These are phyloP conservation scores for Leccinum truebloodii DNA, from an alignment of 768 basidiomycete species.

Conservation along the genomic window DNA sequence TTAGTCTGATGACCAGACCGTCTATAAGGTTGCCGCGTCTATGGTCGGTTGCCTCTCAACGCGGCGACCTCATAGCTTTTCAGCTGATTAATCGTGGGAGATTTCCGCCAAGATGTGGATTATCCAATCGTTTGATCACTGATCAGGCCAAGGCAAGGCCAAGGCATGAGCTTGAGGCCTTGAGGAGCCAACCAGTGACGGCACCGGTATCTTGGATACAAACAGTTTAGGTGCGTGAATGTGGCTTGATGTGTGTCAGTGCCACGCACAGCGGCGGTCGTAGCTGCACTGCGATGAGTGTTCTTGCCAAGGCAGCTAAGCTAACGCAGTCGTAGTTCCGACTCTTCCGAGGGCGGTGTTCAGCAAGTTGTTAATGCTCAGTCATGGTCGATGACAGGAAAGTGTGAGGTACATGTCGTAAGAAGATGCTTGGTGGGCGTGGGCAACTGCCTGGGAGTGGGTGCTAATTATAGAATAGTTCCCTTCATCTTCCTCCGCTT, in stretches of 20 bases:
- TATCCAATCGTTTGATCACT: constrained; percentile 3
- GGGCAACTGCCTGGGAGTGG: background rate
- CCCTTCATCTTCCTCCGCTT: background rate
- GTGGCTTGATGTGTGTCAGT: constrained; percentile 3
- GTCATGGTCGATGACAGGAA: background rate
- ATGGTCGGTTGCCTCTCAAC: too few relatives aligned
- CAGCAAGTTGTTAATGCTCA: too few relatives aligned
- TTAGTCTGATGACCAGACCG: too few relatives aligned
- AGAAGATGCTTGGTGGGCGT: background rate
- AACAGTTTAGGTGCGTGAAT: background rate
- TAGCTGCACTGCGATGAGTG: background rate
- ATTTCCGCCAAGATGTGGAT: constrained; percentile 13
- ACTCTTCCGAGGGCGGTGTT: background rate
- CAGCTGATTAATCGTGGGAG: too few relatives aligned
- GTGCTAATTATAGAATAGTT: constrained; percentile 5
- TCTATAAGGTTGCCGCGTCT: too few relatives aligned
- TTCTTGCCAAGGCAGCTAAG: too few relatives aligned
- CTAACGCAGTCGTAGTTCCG: too few relatives aligned
- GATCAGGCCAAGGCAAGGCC: background rate
- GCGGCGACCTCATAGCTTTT: too few relatives aligned
- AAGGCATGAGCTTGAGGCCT: background rate
- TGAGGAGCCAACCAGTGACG: background rate
- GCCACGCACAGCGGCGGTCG: background rate
- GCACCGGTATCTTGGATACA: constrained; percentile 15
- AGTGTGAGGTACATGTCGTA: background rate